Evolutionary conservation across 129 eudicot genomes (phyloP).

Genomic region (Ambrosia trifida): DNA sequence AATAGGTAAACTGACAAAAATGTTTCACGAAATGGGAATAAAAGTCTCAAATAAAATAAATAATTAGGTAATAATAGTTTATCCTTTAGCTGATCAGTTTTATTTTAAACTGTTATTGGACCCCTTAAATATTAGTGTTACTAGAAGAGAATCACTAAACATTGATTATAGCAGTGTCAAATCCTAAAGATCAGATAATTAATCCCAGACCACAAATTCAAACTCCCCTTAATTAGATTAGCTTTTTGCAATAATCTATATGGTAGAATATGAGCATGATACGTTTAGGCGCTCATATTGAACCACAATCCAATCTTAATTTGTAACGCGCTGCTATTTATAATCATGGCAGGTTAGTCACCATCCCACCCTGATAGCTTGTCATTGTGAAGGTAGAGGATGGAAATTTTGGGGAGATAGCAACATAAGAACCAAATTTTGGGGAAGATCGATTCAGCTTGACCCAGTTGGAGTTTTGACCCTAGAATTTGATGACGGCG

Average conservation of each 20-base stretch:
- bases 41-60: not conserved
- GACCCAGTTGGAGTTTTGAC: conserved; percentile 61
- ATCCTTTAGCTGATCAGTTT: not conserved
- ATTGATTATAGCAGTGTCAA: not conserved
- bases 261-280: not conserved
- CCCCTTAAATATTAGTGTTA: not conserved
- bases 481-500: conserved; percentile 60
- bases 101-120: conserved; percentile 7
- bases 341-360: conserved; percentile 49
- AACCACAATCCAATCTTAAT: not conserved
- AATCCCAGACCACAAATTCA: not conserved
- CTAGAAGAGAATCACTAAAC: not conserved
- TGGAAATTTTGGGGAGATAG: conserved; percentile 61
- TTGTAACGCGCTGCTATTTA: not conserved
- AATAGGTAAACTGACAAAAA: not conserved
- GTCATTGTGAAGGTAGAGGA: conserved; percentile 61
- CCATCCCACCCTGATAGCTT: conserved; percentile 54
- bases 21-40: not conserved
- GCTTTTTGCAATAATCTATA: not conserved
- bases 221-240: not conserved
- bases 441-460: conserved; percentile 64
- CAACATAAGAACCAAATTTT: conserved; percentile 50
- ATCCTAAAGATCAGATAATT: not conserved
- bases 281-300: not conserved
- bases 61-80: not conserved